Evolutionary conservation across 768 basidiomycete species (phyloP).

Genomic region (Tylopilus felleus): DNA sequence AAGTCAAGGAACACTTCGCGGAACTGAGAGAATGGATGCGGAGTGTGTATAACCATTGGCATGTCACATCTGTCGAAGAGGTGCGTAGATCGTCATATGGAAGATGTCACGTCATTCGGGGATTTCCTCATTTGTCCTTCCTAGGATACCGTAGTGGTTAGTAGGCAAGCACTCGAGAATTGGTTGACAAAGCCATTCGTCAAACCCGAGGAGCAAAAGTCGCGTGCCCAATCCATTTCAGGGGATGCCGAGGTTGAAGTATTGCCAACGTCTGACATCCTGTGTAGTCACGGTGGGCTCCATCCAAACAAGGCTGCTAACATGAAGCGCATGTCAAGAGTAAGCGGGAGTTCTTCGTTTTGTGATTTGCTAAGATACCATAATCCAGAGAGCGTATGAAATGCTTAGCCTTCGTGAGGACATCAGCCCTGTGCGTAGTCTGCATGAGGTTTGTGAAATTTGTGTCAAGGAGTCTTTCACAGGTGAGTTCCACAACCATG

Average conservation of each 20-base stretch:
- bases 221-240: conserved; percentile 14
- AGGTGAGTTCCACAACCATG: conserved; percentile 38
- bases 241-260: conserved; percentile 22
- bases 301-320: conserved; percentile 55
- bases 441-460: conserved; percentile 53
- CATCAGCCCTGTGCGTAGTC: conserved; percentile 46
- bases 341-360: conserved; percentile 24
- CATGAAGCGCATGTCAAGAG: conserved; percentile 69
- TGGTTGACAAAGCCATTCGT: conserved; percentile 50
- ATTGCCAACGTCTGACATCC: conserved; percentile 42
- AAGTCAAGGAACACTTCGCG: conserved; percentile 43
- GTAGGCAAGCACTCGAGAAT: conserved; percentile 53
- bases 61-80: conserved; percentile 42
- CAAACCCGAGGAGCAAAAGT: conserved; percentile 21
- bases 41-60: conserved; percentile 64
- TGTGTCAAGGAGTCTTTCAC: conserved; percentile 58
- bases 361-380: background rate
- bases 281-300: conserved; percentile 60
- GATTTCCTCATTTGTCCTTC: conserved; percentile 15
- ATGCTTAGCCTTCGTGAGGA: conserved; percentile 37
- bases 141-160: conserved; percentile 57
- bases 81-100: conserved; percentile 34
- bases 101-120: conserved; percentile 7
- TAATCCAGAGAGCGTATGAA: conserved; percentile 22
- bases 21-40: conserved; percentile 51